Evolutionary conservation across 148 eudicot genomes (phyloP), one percentile per base, ranked within the genome.

Genomic region (Drosera capensis): DNA sequence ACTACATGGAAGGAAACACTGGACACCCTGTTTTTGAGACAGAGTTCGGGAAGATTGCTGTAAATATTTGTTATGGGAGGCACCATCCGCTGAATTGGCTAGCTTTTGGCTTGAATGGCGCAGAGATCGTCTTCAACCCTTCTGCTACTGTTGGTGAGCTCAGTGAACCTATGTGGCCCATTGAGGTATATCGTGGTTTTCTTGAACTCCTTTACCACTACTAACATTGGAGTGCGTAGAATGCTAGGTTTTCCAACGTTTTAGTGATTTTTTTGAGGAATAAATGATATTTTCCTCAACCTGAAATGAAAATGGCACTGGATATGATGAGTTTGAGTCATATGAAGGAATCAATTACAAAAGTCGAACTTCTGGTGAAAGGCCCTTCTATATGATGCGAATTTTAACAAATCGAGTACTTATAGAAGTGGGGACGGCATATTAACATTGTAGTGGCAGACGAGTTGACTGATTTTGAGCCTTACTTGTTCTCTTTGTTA

Each of bases 161-260:
- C 62, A 88, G 94, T 49, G 97, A 88, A 67, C 97, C 94, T 21
- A 88, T 88, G 97, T 88, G 97, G 97, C 84, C 97, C 31, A 78
- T 88, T 40, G 97, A 88, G 97, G 97, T 88, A 25, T 20, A 36
- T 15, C 25, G 38, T 18, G 43, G 3, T 40, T 21, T 28, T 56
- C 15, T 26, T 30, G 15, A 15, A 31, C 55, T 43, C n/a, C 26
- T 7, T 44, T 1, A 20, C 5, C 11, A 28, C 7, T 28, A 3
- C 9, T 28, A 11, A 5, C 31, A 28, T 5, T 28, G 11, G 5
- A 11, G 31, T 28, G 11, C 7, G 31, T 11, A 28, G 5, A 28
- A 11, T 28, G 11, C 31, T 28, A 28, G 5, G 7, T 28, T 28
- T 6, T 28, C 5, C 11, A 11, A 6, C 31, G 0, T 28, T 28